Evolutionary conservation across 176 grass and related monocot genomes (phyloP), one percentile per base, ranked within the genome.

Genomic region (Neostapfia colusana): DNA sequence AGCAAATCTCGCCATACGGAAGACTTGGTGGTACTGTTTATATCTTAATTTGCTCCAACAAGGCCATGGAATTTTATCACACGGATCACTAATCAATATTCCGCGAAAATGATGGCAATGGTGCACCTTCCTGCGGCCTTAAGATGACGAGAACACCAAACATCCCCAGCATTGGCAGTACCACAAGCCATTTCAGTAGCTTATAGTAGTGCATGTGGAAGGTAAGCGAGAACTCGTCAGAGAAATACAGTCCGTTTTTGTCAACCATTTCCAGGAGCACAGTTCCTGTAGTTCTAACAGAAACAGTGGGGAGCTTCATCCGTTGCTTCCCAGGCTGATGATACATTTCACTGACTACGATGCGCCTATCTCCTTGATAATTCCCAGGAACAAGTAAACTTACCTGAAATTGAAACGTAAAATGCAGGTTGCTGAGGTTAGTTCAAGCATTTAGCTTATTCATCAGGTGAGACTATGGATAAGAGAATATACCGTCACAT

Each of bases 151-250:
- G 91, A 77, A 99, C 79, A 5, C 36, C 70, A 86, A 99, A 99
- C 91, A 99, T 95, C 16, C 84, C 95, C 13, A 95, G 62, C 95
- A 95, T 99, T n/a, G 95, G 95, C 85, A 99, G 74, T 18, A 95
- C 63, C 69, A 95, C 83, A 1, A 99, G 84, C 95, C 95, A 99
- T 82, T 99, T 99, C 64, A 99, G 83, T 39, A 99, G 50, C 83
- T 99, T 99, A 67, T 92, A 95, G 77, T 92, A 99, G 86, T 99
- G 87, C 80, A 85, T 86, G 79, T 99, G 95, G 80, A 99, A 99
- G 71, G 92, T 95, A 51, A 99, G 87, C 3, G 95, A 99, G 50
- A 92, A 99, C 59, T 99, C 95, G 3, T 99, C 95, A 1, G 95
- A 90, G 81, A 95, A 99, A 70, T 95, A 90, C 0, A 99, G 36